Conservation (phyloP, 2,329 filamentous ascomycete species). For the Scedosporium apiospermum region DNA sequence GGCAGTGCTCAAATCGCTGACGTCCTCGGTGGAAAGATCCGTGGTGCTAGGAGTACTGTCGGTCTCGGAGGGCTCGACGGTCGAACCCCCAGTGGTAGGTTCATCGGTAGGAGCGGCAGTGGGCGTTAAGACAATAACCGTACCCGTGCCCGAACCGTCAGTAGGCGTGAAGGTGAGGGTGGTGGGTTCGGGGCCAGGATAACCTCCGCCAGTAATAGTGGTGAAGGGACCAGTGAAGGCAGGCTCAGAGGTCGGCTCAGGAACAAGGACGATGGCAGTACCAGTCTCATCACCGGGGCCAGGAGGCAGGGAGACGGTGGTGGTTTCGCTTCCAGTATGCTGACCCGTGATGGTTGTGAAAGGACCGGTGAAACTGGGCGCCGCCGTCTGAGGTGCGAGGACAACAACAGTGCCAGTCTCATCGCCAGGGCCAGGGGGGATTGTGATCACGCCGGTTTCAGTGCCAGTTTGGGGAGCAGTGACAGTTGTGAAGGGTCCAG, state of each 20-base stretch:
- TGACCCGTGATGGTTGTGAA: constrained; percentile 12
- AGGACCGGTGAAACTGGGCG: constrained; percentile 9
- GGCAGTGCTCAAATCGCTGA: too few relatives aligned
- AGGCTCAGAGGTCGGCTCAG: not conserved
- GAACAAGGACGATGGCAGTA: constrained; percentile 7
- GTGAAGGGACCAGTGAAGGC: constrained; percentile 6
- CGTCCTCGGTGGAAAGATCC: too few relatives aligned
- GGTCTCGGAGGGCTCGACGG: too few relatives aligned
- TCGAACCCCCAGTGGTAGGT: too few relatives aligned
- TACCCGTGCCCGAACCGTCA: constrained; percentile 4
- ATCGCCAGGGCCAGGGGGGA: not conserved
- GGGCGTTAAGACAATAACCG: constrained; percentile 11
- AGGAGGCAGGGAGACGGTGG: constrained; percentile 2
- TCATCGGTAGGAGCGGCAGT: not conserved
- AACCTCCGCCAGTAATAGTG: constrained; percentile 2
- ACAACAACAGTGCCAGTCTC: constrained; percentile 11
- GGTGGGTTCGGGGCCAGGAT: not conserved
- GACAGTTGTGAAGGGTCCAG: constrained; percentile 6
- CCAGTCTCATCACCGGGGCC: not conserved
- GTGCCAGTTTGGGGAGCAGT: constrained; percentile 2
- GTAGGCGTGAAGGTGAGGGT: not conserved
- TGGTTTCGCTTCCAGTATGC: constrained; percentile 8
- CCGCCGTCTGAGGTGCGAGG: constrained; percentile 5
- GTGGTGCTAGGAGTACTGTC: too few relatives aligned
- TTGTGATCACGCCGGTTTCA: not conserved